phyloP scores from a whole-genome alignment of 495 filamentous ascomycete species.

The Aspergillus incahuasiensis region DNA sequence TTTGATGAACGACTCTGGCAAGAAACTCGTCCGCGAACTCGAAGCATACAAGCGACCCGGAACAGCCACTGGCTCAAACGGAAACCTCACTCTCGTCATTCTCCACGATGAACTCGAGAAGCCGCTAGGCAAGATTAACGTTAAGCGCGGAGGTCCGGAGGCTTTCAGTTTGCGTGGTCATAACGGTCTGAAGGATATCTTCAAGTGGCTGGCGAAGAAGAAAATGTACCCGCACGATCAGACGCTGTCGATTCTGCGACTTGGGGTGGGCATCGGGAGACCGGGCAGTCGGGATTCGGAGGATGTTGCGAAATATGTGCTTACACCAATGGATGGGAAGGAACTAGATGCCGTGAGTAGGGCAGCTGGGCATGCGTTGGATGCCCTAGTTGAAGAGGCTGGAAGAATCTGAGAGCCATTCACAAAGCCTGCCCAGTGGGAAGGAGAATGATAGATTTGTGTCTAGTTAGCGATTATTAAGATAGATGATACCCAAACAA shows the following conservation, averaged over 20 bases:
- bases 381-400: conserved; percentile 44
- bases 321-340: conserved; percentile 52
- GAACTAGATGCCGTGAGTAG: conserved; percentile 48
- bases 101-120: conserved; percentile 83
- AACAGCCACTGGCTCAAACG: conserved; percentile 1
- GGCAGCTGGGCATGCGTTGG: conserved; percentile 47
- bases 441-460: neutral
- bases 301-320: conserved; percentile 62
- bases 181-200: conserved; percentile 70
- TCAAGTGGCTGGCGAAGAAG: conserved; percentile 41
- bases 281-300: conserved; percentile 52
- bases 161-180: conserved; percentile 61
- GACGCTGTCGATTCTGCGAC: conserved; percentile 40
- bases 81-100: conserved; percentile 55
- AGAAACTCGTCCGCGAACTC: conserved; percentile 34
- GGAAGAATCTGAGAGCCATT: conserved; percentile 18
- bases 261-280: conserved; percentile 71
- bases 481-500: conserved; percentile 17
- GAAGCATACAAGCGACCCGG: conserved; percentile 24
- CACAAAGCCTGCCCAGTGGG: neutral
- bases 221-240: conserved; percentile 23
- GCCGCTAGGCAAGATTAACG: conserved; percentile 58
- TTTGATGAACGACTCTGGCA: conserved; percentile 71
- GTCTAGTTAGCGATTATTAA: neutral
- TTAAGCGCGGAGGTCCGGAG: conserved; percentile 49